Evolutionary conservation across 345 rosid species (phyloP).

Genomic region (Mallotus nudiflorus): DNA sequence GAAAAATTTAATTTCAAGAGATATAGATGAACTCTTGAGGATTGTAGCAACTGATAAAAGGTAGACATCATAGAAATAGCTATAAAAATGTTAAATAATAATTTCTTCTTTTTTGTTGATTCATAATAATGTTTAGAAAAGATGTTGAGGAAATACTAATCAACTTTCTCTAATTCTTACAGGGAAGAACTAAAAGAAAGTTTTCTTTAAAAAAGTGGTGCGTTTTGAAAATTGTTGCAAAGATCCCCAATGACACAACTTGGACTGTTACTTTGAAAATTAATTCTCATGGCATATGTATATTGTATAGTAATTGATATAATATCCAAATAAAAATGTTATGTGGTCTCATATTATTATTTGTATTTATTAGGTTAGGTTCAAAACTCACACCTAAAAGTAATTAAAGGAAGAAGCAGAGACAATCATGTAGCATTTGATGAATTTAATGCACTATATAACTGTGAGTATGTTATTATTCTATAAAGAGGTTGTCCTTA

Average conservation of each 20-base stretch:
- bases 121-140: not conserved
- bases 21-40: constrained; percentile 71
- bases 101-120: not conserved
- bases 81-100: not conserved
- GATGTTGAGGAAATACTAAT: constrained; percentile 3
- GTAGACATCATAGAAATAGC: constrained; percentile 31
- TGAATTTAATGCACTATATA: constrained; percentile 79
- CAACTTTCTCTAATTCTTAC: constrained; percentile 20
- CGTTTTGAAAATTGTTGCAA: constrained; percentile 98
- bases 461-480: constrained; percentile 57
- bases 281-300: constrained; percentile 38
- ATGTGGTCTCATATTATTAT: constrained; percentile 24
- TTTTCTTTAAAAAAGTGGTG: constrained; percentile 90
- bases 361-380: constrained; percentile 58
- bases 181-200: constrained; percentile 89
- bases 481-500: not conserved
- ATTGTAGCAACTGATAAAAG: constrained; percentile 92
- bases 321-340: not conserved
- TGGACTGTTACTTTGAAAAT: constrained; percentile 92
- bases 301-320: constrained; percentile 13
- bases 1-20: constrained; percentile 76
- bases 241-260: constrained; percentile 98
- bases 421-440: constrained; percentile 62
- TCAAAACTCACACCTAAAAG: constrained; percentile 68
- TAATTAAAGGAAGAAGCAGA: constrained; percentile 81